phyloP scores from a whole-genome alignment of 1,284 basidiomycete genomes.

The Cryptococcus floricola region DNA sequence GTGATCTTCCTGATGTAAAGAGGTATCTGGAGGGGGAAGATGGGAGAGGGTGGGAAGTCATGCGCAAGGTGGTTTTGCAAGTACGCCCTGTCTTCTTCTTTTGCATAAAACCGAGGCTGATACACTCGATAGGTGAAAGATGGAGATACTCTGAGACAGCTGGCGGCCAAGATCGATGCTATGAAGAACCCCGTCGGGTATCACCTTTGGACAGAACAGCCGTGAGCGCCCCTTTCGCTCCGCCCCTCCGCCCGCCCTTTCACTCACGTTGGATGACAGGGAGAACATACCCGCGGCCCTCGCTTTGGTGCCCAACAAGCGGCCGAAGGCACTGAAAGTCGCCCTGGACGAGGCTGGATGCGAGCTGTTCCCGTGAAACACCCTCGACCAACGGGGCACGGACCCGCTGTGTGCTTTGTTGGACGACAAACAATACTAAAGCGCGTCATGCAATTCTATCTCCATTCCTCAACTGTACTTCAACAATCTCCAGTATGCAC shows the following conservation, averaged over 20 bases:
- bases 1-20: slow-evolving; percentile 34
- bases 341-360: slow-evolving; percentile 43
- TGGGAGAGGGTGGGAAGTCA: slow-evolving; percentile 35
- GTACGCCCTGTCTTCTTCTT: slow-evolving; percentile 15
- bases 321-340: slow-evolving; percentile 50
- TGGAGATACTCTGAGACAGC: slow-evolving; percentile 30
- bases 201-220: slow-evolving; percentile 54
- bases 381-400: not conserved
- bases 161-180: slow-evolving; percentile 35
- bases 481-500: too few relatives aligned
- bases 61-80: slow-evolving; percentile 45
- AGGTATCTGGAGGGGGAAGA: slow-evolving; percentile 38
- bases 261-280: slow-evolving; percentile 12
- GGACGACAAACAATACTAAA: too few relatives aligned
- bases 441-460: too few relatives aligned
- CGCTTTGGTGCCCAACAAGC: slow-evolving; percentile 52
- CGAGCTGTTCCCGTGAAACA: slow-evolving; percentile 35
- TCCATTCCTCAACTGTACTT: too few relatives aligned
- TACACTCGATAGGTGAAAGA: slow-evolving; percentile 31
- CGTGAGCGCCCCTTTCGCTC: slow-evolving; percentile 32
- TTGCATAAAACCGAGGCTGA: not conserved
- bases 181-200: slow-evolving; percentile 39
- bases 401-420: too few relatives aligned
- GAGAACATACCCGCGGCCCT: slow-evolving; percentile 52
- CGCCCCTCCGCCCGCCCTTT: not conserved